Percentiles rank a stretch among this genome's conserved stretches.
phyloP scores from a whole-genome alignment of 2,329 filamentous ascomycete species.

The Aspergillus tubingensis region DNA sequence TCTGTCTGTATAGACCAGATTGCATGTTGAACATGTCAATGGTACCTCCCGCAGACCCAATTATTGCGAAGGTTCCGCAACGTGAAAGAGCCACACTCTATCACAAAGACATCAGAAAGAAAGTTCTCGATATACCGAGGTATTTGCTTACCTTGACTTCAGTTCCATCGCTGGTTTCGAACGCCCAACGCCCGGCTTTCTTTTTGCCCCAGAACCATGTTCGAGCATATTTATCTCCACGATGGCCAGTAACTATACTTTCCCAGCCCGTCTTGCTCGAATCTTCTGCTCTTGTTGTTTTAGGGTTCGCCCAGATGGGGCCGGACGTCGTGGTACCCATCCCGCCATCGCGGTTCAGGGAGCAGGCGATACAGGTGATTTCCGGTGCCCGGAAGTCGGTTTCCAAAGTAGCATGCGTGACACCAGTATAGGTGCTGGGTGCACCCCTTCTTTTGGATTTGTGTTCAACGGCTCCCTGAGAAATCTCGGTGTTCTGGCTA shows the following conservation, averaged over 20 bases:
- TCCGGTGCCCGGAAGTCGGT: constrained; percentile 76
- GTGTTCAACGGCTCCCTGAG: constrained; percentile 83
- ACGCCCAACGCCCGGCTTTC: constrained; percentile 87
- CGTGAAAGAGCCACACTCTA: constrained; percentile 84
- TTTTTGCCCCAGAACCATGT: constrained; percentile 99
- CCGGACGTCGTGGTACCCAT: constrained; percentile 82
- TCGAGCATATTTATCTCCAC: constrained; percentile 77
- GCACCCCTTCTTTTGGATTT: constrained; percentile 73
- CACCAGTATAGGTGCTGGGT: constrained; percentile 16
- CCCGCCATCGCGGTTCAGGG: constrained; percentile 89
- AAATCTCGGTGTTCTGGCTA: constrained; percentile 89
- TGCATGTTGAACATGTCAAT: constrained; percentile 98
- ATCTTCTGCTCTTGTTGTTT: constrained; percentile 66
- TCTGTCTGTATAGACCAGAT: constrained; percentile 83
- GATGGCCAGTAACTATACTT: constrained; percentile 91
- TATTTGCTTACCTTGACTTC: constrained; percentile 60
- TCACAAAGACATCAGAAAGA: constrained; percentile 2
- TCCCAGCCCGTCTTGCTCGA: constrained; percentile 91
- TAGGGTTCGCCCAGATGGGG: constrained; percentile 79
- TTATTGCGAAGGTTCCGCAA: constrained; percentile 89
- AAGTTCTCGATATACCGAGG: not conserved
- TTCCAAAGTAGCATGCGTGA: constrained; percentile 15
- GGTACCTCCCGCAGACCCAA: constrained; percentile 79
- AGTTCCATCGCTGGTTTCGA: constrained; percentile 80
- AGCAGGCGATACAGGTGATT: constrained; percentile 88